A percentile compares a stretch with the other conserved stretches of the same genome.
Evolutionary conservation across 805 yeast genomes (phyloP).

Genomic region (Candida orba): DNA sequence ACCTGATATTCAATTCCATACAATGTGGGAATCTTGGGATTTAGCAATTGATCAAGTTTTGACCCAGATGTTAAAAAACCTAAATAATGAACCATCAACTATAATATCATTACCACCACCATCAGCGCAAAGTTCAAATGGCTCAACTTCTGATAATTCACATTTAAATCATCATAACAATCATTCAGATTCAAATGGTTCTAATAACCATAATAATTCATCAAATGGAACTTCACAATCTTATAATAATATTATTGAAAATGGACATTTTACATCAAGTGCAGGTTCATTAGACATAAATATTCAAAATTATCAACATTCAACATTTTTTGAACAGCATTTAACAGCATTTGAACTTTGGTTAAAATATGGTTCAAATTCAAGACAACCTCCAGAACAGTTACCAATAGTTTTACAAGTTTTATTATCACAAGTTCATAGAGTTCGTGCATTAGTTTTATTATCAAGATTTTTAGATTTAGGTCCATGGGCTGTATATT

Average conservation of each 20-base stretch:
- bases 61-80: constrained; percentile 51
- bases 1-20: constrained; percentile 78
- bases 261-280: not conserved
- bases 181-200: not conserved
- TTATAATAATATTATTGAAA: constrained; percentile 6
- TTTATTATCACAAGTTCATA: constrained; percentile 85
- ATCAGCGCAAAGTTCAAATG: constrained; percentile 3
- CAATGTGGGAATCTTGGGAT: constrained; percentile 99
- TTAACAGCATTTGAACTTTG: constrained; percentile 94
- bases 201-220: constrained; percentile 8
- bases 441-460: constrained; percentile 79
- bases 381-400: constrained; percentile 84
- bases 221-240: not conserved
- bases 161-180: not conserved
- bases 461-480: constrained; percentile 82
- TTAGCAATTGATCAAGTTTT: constrained; percentile 92
- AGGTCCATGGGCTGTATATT: constrained; percentile 96
- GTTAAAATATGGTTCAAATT: constrained; percentile 84
- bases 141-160: not conserved
- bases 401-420: constrained; percentile 92
- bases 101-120: constrained; percentile 6
- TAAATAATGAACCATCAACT: constrained; percentile 28
- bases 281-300: constrained; percentile 10
- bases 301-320: constrained; percentile 65
- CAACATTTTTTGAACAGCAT: constrained; percentile 93